phyloP scores from a whole-genome alignment of 306 rosid genomes.

The Malus asiatica region DNA sequence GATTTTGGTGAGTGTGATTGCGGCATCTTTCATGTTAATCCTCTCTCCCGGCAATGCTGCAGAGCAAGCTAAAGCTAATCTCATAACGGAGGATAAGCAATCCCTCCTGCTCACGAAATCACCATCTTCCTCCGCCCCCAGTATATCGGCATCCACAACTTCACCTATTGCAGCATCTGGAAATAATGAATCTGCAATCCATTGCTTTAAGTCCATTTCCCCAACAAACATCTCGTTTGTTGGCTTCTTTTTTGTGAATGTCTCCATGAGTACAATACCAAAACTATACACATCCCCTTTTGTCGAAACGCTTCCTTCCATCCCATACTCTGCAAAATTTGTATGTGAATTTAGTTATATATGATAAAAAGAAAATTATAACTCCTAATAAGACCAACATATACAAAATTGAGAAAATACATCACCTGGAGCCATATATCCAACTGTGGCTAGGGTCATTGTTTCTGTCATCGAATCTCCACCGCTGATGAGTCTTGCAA shows the following conservation, averaged over 20 bases:
- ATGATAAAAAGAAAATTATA: not conserved
- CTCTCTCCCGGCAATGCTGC: not conserved
- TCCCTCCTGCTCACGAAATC: not conserved
- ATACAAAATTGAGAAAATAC: accelerated
- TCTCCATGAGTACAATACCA: not conserved
- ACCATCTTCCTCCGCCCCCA: not conserved
- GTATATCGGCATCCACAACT: not conserved
- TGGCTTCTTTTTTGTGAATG: not conserved
- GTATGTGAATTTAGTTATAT: not conserved
- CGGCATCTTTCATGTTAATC: not conserved
- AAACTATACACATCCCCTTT: not conserved
- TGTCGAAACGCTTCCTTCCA: not conserved
- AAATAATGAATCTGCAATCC: not conserved
- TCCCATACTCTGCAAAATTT: not conserved
- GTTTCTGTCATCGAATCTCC: no score
- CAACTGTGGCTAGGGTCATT: no score
- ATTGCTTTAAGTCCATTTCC: not conserved
- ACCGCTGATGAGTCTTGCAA: no score
- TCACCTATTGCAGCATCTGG: not conserved
- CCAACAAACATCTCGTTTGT: not conserved
- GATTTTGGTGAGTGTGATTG: not conserved
- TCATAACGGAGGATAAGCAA: not conserved
- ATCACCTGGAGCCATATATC: not conserved
- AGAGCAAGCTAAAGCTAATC: not conserved
- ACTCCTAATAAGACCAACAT: not conserved